phyloP scores from a whole-genome alignment of 441 rosid species.

The Pelargonium fulgidum region DNA sequence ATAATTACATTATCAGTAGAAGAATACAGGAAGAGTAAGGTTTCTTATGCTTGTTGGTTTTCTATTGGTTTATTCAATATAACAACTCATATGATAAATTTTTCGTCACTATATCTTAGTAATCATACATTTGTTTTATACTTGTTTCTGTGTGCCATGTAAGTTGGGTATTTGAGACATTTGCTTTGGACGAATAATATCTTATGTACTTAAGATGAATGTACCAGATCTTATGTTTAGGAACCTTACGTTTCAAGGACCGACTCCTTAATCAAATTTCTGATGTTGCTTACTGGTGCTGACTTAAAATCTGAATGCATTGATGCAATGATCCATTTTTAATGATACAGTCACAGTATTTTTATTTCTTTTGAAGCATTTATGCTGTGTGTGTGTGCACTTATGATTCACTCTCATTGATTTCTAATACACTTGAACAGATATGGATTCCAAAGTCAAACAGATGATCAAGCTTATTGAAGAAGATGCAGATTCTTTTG shows the following conservation, averaged over 20 bases:
- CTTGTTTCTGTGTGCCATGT: background rate
- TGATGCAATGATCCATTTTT: background rate
- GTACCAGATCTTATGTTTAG: too few species aligned
- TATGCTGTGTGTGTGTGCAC: background rate
- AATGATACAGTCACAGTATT: background rate
- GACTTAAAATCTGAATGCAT: too few species aligned
- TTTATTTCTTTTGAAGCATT: background rate
- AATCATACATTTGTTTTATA: background rate
- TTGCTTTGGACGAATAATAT: background rate
- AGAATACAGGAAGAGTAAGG: too few species aligned
- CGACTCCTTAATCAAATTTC: too few species aligned
- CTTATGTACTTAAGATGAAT: too few species aligned
- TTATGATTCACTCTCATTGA: constrained; percentile 2
- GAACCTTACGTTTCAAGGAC: too few species aligned
- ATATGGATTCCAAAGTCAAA: constrained; percentile 88
- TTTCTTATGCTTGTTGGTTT: background rate
- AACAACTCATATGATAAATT: background rate
- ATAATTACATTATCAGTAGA: too few species aligned
- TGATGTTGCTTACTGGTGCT: too few species aligned
- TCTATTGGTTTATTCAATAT: background rate
- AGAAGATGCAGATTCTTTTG: constrained; percentile 99
- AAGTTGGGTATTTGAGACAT: background rate
- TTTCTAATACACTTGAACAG: constrained; percentile 40
- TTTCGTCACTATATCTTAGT: background rate
- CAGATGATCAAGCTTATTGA: constrained; percentile 96